A percentile compares a stretch with the other conserved stretches of the same genome.
phyloP scores from a whole-genome alignment of 306 rosid genomes.

The Dalbergia cultrata region DNA sequence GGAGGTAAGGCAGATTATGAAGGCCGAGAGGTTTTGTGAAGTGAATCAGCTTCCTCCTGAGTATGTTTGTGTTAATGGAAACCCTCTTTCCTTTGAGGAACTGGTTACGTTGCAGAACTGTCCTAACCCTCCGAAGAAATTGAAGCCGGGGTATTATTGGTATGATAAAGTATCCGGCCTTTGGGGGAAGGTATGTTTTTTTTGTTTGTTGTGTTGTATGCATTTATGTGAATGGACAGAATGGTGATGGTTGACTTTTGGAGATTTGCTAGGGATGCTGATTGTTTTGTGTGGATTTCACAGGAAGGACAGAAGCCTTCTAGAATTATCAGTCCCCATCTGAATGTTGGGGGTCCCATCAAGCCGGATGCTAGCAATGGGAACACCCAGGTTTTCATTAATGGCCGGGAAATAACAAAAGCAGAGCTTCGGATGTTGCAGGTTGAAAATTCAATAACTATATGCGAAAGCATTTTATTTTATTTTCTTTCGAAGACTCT shows the following conservation, averaged over 20 bases:
- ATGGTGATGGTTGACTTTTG: neutral
- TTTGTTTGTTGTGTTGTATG: constrained; percentile 29
- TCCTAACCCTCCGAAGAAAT: constrained; percentile 86
- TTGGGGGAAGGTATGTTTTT: constrained; percentile 92
- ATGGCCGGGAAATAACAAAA: constrained; percentile 95
- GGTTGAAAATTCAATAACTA: constrained; percentile 58
- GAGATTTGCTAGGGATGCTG: constrained; percentile 25
- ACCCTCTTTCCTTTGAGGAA: constrained; percentile 82
- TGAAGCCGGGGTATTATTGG: constrained; percentile 98
- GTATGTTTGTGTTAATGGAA: constrained; percentile 83
- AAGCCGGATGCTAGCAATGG: constrained; percentile 89
- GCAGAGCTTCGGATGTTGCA: constrained; percentile 98
- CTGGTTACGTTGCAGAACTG: constrained; percentile 70
- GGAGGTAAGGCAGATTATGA: constrained; percentile 89
- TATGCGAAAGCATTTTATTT: constrained; percentile 15
- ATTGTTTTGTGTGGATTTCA: constrained; percentile 38
- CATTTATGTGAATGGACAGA: neutral
- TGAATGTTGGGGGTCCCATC: constrained; percentile 89
- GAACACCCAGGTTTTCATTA: constrained; percentile 90
- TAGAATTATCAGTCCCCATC: constrained; percentile 83
- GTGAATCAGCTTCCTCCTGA: constrained; percentile 92
- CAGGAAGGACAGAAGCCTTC: constrained; percentile 99
- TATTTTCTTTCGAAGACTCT: neutral
- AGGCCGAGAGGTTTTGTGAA: constrained; percentile 85
- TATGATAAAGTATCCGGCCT: constrained; percentile 98